Base-by-base conservation (phyloP, 495 filamentous ascomycete genomes). In the Neurospora sp. region DNA sequence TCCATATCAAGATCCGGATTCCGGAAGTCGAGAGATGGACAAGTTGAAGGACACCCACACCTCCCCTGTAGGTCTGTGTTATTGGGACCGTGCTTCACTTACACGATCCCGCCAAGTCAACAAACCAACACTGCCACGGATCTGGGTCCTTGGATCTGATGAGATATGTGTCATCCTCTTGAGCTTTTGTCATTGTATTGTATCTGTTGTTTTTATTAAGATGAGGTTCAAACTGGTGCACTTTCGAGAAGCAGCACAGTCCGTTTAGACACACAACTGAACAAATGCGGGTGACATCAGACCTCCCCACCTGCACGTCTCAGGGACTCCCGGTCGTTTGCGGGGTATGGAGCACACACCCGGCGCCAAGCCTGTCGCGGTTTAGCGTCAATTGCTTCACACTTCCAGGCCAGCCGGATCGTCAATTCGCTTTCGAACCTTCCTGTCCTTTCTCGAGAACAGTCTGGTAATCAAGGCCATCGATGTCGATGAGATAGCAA, bases 241-340 rank as follows among this genome's bases (percentile, higher is more conserved):
- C 48, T 18, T 27, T 59, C 11, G 14, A 5, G 12, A 14, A 35
- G 20, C 53, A 61, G 14, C 53, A 31, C 27, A 31, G 53, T 61
- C 53, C 53, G 2, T 35, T 61, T 61, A 61, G 22, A 61, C 27
- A 27, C 27, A 31, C 46, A 27, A 16, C 12, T 61, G 53, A 61
- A 10, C 46, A 27, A 59, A 70, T 22, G 72, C 68, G 72, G 74
- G 78, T 80, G 78, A 80, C 77, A 77, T 80, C 78, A 78, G 72
- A 37, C 12, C 71, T 68, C 71, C 72, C 70, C 71, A 68, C 69
- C 72, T 69, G 38, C 44, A 73, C 16, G 75, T 77, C 70, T 74
- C 77, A 74, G 73, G 77, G 74, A 73, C 72, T 70, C 73, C 71
- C 48, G 41, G 74, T 20, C 48, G 70, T 73, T 75, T 78, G 79